phyloP scores from a whole-genome alignment of 2,329 filamentous ascomycete species.

The Phaeosphaeriaceae sp. region DNA sequence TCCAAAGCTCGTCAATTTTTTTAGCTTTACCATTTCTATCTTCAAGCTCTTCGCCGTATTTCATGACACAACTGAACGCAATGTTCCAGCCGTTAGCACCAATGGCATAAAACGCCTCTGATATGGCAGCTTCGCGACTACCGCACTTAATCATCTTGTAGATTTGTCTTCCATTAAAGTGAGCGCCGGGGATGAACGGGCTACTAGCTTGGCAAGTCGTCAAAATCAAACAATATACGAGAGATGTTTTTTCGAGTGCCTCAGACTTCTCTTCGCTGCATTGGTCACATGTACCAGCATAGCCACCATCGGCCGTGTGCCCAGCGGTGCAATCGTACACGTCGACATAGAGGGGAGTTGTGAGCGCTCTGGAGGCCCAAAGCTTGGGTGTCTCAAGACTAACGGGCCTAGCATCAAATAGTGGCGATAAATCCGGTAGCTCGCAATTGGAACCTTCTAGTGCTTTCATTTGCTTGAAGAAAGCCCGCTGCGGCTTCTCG shows the following conservation, averaged over 20 bases:
- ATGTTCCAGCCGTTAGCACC: slow-evolving; percentile 41
- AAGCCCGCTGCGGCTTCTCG: slow-evolving; percentile 26
- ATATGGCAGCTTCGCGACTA: slow-evolving; percentile 37
- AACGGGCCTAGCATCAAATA: slow-evolving; percentile 22
- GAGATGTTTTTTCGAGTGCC: slow-evolving; percentile 25
- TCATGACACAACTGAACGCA: slow-evolving; percentile 40
- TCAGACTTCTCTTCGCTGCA: slow-evolving; percentile 38
- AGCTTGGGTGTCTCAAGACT: slow-evolving; percentile 33
- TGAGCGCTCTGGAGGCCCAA: slow-evolving; percentile 40
- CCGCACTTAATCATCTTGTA: slow-evolving; percentile 42
- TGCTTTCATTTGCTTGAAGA: slow-evolving; percentile 16
- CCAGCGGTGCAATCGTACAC: slow-evolving; percentile 29
- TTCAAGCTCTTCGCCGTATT: slow-evolving; percentile 29
- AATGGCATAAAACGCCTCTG: slow-evolving; percentile 37
- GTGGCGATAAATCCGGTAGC: slow-evolving; percentile 16
- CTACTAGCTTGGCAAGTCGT: slow-evolving; percentile 30
- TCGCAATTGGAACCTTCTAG: slow-evolving; percentile 9
- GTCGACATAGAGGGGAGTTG: slow-evolving; percentile 37
- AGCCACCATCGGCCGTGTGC: slow-evolving; percentile 20
- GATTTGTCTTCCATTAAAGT: slow-evolving; percentile 29
- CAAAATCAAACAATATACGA: slow-evolving; percentile 37
- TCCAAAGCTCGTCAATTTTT: slow-evolving; percentile 33
- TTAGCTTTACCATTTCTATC: slow-evolving; percentile 22
- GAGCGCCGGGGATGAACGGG: slow-evolving; percentile 10
- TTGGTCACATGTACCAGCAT: slow-evolving; percentile 23